Base-by-base conservation (phyloP, 768 basidiomycete species). In the Mrakia frigida region DNA sequence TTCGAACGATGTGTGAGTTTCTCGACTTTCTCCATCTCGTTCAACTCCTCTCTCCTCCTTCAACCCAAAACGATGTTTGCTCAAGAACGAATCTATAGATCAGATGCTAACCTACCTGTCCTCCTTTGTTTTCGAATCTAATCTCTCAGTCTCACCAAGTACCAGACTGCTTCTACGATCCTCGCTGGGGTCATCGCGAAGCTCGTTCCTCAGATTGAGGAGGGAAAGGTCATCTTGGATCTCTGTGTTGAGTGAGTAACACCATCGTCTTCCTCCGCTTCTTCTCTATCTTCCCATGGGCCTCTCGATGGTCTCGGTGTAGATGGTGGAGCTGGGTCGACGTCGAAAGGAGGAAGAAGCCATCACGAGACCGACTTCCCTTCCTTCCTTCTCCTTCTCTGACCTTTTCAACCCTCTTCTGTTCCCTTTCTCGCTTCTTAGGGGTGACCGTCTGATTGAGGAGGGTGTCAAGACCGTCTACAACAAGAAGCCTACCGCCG, bases 401-500 rank as follows among this genome's bases (percentile, higher is more conserved):
- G 56, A 56, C 56, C 43, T 43, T 23, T 11, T 31, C 18, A 23
- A 18, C 18, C 65, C 28, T 2, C 60, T 61, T 18, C 31, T 52
- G 35, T 43, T 14, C 46, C 13, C n/a, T n/a, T n/a, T 60, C 33
- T 52, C 33, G 53, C 39, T 33, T 61, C 18, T 39, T 65, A 83
- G 82, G 75, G 96, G 94, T 77, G 96, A 98, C 87, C 92, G 90
- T 84, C 88, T 95, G 83, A 86, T 98, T 83, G 92, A 94, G 84
- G 88, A 91, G 78, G 92, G 90, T 81, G 91, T 92, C 37, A 88
- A 87, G 70, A 88, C 87, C 41, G 91, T 97, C 70, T 97, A 92
- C 87, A 97, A 92, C 87, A 97, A 96, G 85, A 77, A 87, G 74
- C 88, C 92, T 80, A 95, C 95, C 85, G 65, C 65, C 25, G 65